A percentile compares a stretch with the other conserved stretches of the same genome.
phyloP scores from a whole-genome alignment of 1,284 basidiomycete species.

The Ceratobasidium sp. region DNA sequence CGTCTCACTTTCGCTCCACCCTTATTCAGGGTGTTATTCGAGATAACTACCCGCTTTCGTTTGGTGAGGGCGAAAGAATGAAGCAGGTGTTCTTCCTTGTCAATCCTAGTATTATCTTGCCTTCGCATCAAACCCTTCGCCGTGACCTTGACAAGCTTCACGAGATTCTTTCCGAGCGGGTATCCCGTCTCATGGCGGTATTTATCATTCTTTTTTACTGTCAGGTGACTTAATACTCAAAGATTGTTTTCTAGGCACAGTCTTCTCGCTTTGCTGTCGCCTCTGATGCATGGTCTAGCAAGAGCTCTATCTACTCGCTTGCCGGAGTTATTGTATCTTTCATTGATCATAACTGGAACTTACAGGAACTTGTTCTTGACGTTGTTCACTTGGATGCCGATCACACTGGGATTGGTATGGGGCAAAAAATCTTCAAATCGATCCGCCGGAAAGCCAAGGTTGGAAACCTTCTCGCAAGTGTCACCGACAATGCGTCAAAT shows the following conservation, averaged over 20 bases:
- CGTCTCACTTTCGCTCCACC: not conserved
- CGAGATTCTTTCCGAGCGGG: not conserved
- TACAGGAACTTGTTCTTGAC: constrained; percentile 14
- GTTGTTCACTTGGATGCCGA: constrained; percentile 12
- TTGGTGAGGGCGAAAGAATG: constrained; percentile 19
- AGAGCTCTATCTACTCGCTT: constrained; percentile 11
- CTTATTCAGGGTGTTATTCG: constrained; percentile 11
- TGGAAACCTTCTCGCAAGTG: constrained; percentile 14
- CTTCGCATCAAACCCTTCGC: constrained; percentile 14
- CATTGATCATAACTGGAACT: constrained; percentile 6
- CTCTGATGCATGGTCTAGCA: constrained; percentile 24
- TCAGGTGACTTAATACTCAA: too few species aligned
- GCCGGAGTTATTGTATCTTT: constrained; percentile 17
- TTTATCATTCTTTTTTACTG: not conserved
- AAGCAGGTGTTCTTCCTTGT: not conserved
- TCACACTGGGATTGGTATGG: constrained; percentile 10
- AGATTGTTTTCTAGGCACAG: not conserved
- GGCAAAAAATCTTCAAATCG: not conserved
- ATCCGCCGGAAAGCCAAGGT: not conserved
- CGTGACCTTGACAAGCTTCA: constrained; percentile 10
- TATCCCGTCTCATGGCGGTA: not conserved
- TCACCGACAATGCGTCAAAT: constrained; percentile 25
- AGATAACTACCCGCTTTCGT: constrained; percentile 4
- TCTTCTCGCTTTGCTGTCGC: not conserved
- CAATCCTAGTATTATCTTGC: not conserved